phyloP scores from a whole-genome alignment of 192 early-diverging fungal genomes.

The Linnemannia zychae region DNA sequence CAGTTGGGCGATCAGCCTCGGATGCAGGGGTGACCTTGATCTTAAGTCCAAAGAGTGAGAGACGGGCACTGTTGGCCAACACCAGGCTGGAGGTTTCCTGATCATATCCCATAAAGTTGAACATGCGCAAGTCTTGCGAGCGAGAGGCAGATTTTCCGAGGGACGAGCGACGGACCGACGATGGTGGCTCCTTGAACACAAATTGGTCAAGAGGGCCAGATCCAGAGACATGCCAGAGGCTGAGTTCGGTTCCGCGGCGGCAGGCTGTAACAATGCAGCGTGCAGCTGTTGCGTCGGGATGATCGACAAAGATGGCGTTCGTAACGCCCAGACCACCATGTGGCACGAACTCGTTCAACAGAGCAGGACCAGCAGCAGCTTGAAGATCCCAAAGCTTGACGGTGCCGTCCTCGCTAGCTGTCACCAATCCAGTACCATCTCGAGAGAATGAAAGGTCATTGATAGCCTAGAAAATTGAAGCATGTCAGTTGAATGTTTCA shows the following conservation, averaged over 20 bases:
- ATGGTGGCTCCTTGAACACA: slow-evolving; percentile 58
- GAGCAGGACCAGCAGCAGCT: not conserved
- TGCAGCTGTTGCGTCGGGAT: slow-evolving; percentile 21
- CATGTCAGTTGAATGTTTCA: not conserved
- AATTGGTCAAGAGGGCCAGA: slow-evolving; percentile 43
- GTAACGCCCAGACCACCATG: slow-evolving; percentile 51
- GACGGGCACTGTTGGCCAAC: slow-evolving; percentile 59
- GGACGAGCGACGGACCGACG: slow-evolving; percentile 46
- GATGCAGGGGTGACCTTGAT: slow-evolving; percentile 27
- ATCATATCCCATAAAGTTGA: slow-evolving; percentile 63
- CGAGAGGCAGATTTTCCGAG: slow-evolving; percentile 48
- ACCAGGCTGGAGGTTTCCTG: slow-evolving; percentile 49
- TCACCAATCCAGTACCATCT: slow-evolving; percentile 59
- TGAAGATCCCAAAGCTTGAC: slow-evolving; percentile 55
- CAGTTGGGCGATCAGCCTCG: not conserved
- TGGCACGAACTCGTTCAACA: slow-evolving; percentile 48
- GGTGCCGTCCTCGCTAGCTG: slow-evolving; percentile 57
- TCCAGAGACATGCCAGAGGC: slow-evolving; percentile 51
- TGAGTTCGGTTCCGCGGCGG: slow-evolving; percentile 55
- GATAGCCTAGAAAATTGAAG: slow-evolving; percentile 36
- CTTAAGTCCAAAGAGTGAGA: slow-evolving; percentile 59
- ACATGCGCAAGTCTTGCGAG: slow-evolving; percentile 57
- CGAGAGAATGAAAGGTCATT: slow-evolving; percentile 60
- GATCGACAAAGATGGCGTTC: slow-evolving; percentile 40
- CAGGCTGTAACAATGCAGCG: slow-evolving; percentile 58